Evolutionary conservation across 1,284 basidiomycete genomes (phyloP), one percentile per base, ranked within the genome.

Genomic region (Irpex rosettiformis): DNA sequence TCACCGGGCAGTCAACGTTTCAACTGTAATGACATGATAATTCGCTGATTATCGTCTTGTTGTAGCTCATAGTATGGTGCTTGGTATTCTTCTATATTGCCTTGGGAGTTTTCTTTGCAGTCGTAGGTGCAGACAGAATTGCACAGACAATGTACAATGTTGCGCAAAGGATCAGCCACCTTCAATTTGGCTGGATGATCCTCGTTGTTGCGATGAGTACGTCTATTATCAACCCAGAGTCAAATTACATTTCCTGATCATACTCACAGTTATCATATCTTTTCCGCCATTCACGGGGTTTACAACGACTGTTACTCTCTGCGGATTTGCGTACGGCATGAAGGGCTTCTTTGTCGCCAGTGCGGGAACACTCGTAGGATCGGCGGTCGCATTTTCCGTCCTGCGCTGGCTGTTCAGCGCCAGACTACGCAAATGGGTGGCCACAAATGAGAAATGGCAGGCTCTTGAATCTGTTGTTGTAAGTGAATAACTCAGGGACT

Each of bases 241-340:
- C 43, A 48, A 30, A 37, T 48, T 49, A 30, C 47, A 28, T 51
- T 30, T 18, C 47, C 61, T 53, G 22, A 47, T 53, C 40, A 5
- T 1, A 10, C 13, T 11, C 21, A 13, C 59, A 89, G 87, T 88
- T 52, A 63, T 85, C 25, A 78, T 84, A 24, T 91, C 86, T 3
- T 86, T 92, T 65, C 92, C 92, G n/a, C 92, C 92, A 4, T 72
- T 89, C 62, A 79, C 89, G 58, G 91, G 91, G 1, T 88, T 91
- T 68, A 85, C 86, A 0, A 90, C 88, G 0, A 66, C 74, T 57
- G 68, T 79, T 28, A 85, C 86, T 7, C 71, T 94, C 1, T 89
- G 85, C 66, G 91, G 92, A 0, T 94, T 93, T 70, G 87, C 90
- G 0, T 94, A 91, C 66, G 92, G 92, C 54, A 79, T 91, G 73